Base-by-base conservation (phyloP, 805 yeast species). In the Saitoella complicata region DNA sequence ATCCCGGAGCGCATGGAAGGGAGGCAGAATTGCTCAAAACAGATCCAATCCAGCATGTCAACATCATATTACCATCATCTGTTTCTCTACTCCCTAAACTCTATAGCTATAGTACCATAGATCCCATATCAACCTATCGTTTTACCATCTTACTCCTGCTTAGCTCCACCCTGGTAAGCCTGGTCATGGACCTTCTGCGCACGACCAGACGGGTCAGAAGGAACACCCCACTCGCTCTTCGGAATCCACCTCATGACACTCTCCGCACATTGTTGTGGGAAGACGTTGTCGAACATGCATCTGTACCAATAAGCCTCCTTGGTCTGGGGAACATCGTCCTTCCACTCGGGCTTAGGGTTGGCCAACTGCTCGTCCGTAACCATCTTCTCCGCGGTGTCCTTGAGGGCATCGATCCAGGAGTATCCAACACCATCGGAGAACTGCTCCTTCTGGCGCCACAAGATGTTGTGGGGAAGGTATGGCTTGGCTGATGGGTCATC, bases 221-320 rank as follows among this genome's bases (percentile, higher is more conserved):
- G 86, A 69, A 98, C 91, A 54, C 99, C 99, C 99, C 99, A 91
- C 66, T 91, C 98, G 51, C 97, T 97, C 74, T 91, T 91, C 63
- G 99, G 99, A 66, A 91, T 68, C 99, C 99, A 91, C 74, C 98
- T 81, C 96, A 84, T 86, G 49, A 91, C 99, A 12, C 98, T 91
- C 37, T 77, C 69, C 48, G 95, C 96, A 52, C 94, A 98, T 65
- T 77, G 72, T 57, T 79, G 78, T 49, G 87, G 82, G 81, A 86
- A 91, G 57, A 84, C 67, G 58, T 82, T 93, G 66, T 91, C 98
- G 58, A 91, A 91, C 73, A 86, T 83, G 61, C 80, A 73, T 75
- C 99, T 80, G 76, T 91, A 91, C 93, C 95, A 91, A 76, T 86
- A 91, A 40, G 98, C 97, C 72, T 91, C 99, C 74, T 91, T 91